Percentiles rank a stretch among this genome's conserved stretches.
These are phyloP conservation scores for Diaporthe batatas DNA, from an alignment of 2,329 filamentous ascomycete species.

Conservation along the genomic window DNA sequence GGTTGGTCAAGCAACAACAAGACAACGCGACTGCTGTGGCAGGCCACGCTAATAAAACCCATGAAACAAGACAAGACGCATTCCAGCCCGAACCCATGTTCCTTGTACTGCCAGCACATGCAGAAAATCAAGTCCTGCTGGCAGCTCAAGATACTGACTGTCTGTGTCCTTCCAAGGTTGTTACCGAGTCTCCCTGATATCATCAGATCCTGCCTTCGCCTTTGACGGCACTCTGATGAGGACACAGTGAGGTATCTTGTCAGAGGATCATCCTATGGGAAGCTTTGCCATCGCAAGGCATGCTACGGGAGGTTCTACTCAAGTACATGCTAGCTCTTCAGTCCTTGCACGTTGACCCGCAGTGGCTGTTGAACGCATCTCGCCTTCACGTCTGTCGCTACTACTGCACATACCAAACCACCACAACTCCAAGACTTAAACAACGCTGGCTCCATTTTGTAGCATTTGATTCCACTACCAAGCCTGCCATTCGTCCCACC, in stretches of 20 bases:
- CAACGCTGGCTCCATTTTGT: neutral
- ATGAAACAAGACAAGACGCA: conserved; percentile 22
- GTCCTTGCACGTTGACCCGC: neutral
- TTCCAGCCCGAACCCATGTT: conserved; percentile 6
- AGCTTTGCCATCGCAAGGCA: no score
- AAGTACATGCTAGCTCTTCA: neutral
- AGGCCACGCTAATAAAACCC: conserved; percentile 16
- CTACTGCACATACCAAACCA: neutral
- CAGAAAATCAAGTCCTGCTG: neutral
- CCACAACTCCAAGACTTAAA: neutral
- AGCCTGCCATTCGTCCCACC: neutral
- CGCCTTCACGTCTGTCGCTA: neutral
- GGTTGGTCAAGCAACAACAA: conserved; percentile 47
- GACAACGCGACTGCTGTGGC: conserved; percentile 16
- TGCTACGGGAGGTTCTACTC: neutral
- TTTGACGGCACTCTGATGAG: no score
- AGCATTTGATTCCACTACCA: neutral
- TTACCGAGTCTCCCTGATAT: neutral
- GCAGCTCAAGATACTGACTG: neutral
- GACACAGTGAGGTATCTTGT: neutral
- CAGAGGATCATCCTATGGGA: no score
- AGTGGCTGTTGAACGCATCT: neutral
- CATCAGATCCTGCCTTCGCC: no score
- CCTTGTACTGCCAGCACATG: neutral
- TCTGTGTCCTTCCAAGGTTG: neutral